Conservation (phyloP, 257 asterid species). For the Orobanche coerulescens region DNA sequence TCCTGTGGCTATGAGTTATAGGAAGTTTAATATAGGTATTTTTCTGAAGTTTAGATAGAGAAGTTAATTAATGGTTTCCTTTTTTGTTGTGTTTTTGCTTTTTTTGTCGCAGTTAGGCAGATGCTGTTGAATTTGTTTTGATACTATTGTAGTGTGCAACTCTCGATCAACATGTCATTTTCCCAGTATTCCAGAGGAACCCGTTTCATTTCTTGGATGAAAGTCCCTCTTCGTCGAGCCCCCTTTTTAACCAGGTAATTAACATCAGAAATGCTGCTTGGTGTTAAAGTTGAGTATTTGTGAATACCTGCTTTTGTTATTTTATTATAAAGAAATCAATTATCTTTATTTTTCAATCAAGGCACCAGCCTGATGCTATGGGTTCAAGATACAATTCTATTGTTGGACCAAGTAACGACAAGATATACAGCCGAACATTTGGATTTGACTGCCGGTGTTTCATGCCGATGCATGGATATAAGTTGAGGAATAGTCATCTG, state of each 20-base stretch:
- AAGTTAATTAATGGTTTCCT: too few species aligned
- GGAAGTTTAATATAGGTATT: too few species aligned
- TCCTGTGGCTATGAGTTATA: too few species aligned
- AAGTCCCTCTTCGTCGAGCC: conserved; percentile 13
- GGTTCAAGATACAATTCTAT: conserved; percentile 18
- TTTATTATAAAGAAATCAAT: not conserved
- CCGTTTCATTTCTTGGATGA: conserved; percentile 19
- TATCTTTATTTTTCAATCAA: not conserved
- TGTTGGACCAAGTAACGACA: conserved; percentile 13
- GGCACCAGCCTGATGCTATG: conserved; percentile 17
- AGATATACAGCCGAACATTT: conserved; percentile 14
- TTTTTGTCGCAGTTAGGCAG: too few species aligned
- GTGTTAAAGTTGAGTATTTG: not conserved
- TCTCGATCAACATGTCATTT: too few species aligned
- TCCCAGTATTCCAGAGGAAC: conserved; percentile 19
- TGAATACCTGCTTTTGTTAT: not conserved
- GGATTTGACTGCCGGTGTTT: conserved; percentile 27
- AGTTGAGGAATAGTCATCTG: conserved; percentile 23
- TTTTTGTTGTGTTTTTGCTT: too few species aligned
- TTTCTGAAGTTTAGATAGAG: not conserved
- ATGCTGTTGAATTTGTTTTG: too few species aligned
- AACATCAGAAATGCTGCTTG: not conserved
- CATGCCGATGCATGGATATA: conserved; percentile 24
- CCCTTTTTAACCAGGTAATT: conserved; percentile 32
- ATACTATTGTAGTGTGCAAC: too few species aligned